Conservation (phyloP, 106 monocot genomes). For the Iris macrosiphon region DNA sequence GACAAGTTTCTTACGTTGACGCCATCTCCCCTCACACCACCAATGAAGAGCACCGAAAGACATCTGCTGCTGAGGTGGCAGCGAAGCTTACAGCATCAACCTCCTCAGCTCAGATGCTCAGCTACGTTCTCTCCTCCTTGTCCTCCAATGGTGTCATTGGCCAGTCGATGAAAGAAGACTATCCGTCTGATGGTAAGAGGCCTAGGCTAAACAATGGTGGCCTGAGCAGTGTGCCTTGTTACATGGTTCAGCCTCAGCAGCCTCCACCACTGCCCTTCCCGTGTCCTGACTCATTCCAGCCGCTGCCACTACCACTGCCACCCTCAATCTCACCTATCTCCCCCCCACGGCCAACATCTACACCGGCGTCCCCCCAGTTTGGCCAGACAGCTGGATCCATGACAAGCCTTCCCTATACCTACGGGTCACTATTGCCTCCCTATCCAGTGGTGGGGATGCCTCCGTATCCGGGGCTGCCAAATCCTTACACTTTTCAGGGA, state of each 20-base stretch:
- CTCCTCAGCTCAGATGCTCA: slow-evolving; percentile 69
- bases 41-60: slow-evolving; percentile 30
- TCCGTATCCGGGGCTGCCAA: not conserved
- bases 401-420: slow-evolving; percentile 15
- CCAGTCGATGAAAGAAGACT: slow-evolving; percentile 26
- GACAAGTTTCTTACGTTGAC: not conserved
- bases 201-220: slow-evolving; percentile 40
- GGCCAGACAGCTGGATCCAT: slow-evolving; percentile 12
- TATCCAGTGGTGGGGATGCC: slow-evolving; percentile 6
- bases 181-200: slow-evolving; percentile 35
- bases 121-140: slow-evolving; percentile 62
- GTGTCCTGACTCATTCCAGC: slow-evolving; percentile 21
- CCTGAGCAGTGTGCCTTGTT: slow-evolving; percentile 19
- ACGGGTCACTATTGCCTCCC: not conserved
- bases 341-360: slow-evolving; percentile 17
- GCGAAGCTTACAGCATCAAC: slow-evolving; percentile 61
- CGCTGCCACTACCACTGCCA: slow-evolving; percentile 6
- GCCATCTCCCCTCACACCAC: slow-evolving; percentile 6
- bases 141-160: slow-evolving; percentile 42
- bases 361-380: slow-evolving; percentile 14
- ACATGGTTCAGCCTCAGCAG: slow-evolving; percentile 10
- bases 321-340: not conserved
- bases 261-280: slow-evolving; percentile 18
- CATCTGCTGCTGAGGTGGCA: slow-evolving; percentile 53
- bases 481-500: slow-evolving; percentile 19